Evolutionary conservation across 805 yeast species (phyloP).

Genomic region (Yamadazyma tumulicola): DNA sequence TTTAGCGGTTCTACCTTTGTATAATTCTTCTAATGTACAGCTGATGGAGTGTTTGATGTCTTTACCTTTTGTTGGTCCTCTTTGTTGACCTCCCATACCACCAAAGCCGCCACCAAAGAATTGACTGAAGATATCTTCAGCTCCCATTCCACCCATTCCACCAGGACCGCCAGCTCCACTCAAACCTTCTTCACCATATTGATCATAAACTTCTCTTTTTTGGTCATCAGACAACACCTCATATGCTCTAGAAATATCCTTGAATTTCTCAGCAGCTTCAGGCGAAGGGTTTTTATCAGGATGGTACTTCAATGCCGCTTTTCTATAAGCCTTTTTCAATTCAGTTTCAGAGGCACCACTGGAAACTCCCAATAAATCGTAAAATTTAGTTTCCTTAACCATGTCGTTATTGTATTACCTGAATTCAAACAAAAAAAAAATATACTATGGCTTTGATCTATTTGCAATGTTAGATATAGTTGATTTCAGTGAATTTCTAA

Average conservation of each 20-base stretch:
- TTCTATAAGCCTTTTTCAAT: constrained; percentile 79
- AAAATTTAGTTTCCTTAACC: constrained; percentile 79
- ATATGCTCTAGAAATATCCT: constrained; percentile 83
- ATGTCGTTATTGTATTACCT: too few relatives aligned
- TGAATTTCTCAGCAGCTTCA: constrained; percentile 94
- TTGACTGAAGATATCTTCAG: constrained; percentile 74
- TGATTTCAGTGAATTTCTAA: too few relatives aligned
- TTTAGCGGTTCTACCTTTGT: constrained; percentile 90
- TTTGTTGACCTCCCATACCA: constrained; percentile 59
- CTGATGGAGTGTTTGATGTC: constrained; percentile 87
- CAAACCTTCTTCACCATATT: constrained; percentile 90
- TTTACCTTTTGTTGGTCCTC: constrained; percentile 85
- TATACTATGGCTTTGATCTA: too few relatives aligned
- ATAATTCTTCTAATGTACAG: constrained; percentile 88
- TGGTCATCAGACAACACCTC: constrained; percentile 85
- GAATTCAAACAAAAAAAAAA: too few relatives aligned
- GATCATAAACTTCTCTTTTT: constrained; percentile 86
- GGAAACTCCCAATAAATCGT: constrained; percentile 70
- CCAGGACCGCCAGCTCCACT: constrained; percentile 68
- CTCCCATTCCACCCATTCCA: constrained; percentile 55
- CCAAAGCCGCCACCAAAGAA: constrained; percentile 70
- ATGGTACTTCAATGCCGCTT: constrained; percentile 75
- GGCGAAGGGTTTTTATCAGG: constrained; percentile 82
- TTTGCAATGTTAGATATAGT: too few relatives aligned
- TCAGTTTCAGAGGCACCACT: constrained; percentile 66